Percentiles rank a stretch among this genome's conserved stretches.
Conservation (phyloP, 148 eudicot species). For the Arbutus unedo region DNA sequence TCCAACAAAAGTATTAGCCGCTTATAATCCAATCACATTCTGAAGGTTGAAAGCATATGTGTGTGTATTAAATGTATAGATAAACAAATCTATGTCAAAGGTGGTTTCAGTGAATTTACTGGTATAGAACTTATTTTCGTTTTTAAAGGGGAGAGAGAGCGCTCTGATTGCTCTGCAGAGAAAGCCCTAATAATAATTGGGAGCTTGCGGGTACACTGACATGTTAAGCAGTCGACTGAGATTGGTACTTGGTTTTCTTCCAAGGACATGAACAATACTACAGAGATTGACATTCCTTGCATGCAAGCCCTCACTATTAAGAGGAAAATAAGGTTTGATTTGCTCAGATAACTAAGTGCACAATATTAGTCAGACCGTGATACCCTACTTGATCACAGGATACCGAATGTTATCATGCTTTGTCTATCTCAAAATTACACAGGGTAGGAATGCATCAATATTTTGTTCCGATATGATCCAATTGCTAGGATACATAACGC, state of each 20-base stretch:
- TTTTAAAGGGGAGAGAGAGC: not conserved
- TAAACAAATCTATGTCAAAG: not conserved
- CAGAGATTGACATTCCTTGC: not conserved
- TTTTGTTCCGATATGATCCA: not conserved
- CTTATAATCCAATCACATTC: not conserved
- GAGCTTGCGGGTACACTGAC: too few relatives aligned
- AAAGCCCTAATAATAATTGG: not conserved
- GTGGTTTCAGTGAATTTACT: not conserved
- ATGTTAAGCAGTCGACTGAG: too few relatives aligned
- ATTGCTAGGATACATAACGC: not conserved
- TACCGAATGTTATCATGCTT: not conserved
- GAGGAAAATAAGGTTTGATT: not conserved
- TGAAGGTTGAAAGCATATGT: not conserved
- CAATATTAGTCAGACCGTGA: not conserved
- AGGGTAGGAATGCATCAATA: not conserved
- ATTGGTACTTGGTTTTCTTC: too few relatives aligned
- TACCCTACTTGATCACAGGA: not conserved
- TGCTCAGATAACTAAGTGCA: not conserved
- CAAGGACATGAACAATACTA: too few relatives aligned
- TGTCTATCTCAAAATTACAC: not conserved
- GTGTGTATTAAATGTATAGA: not conserved
- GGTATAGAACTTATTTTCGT: not conserved
- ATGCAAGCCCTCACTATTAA: not conserved
- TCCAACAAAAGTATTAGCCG: slow-evolving; percentile 1
- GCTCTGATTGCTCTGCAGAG: not conserved